These are phyloP conservation scores for Golubevia sp. DNA, from an alignment of 1,284 basidiomycete species.

Conservation along the genomic window DNA sequence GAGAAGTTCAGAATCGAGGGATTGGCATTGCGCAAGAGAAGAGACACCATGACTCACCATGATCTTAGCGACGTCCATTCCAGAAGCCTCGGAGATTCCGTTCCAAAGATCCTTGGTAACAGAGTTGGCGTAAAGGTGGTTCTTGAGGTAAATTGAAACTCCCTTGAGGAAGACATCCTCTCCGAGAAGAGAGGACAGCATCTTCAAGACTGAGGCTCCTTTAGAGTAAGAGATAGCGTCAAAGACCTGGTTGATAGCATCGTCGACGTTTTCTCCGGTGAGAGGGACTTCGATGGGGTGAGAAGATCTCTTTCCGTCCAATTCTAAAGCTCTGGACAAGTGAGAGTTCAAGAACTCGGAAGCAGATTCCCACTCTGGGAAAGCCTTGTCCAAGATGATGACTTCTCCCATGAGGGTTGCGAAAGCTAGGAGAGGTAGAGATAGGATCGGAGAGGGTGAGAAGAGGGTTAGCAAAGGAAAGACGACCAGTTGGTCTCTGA, in stretches of 20 bases:
- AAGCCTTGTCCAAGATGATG: slow-evolving; percentile 74
- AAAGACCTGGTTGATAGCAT: slow-evolving; percentile 57
- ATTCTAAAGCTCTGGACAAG: slow-evolving; percentile 70
- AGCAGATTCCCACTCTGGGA: slow-evolving; percentile 67
- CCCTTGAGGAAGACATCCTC: slow-evolving; percentile 71
- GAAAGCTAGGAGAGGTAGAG: slow-evolving; percentile 77
- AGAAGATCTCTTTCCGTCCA: slow-evolving; percentile 88
- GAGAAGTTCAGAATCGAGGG: neutral
- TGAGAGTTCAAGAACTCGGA: slow-evolving; percentile 67
- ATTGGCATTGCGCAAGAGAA: neutral
- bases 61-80: slow-evolving; percentile 76
- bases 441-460: neutral
- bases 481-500: neutral
- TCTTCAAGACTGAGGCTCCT: slow-evolving; percentile 75
- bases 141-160: slow-evolving; percentile 83
- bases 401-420: slow-evolving; percentile 85
- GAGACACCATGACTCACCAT: slow-evolving; percentile 66
- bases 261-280: slow-evolving; percentile 49
- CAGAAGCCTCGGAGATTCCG: slow-evolving; percentile 80
- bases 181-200: slow-evolving; percentile 87
- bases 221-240: slow-evolving; percentile 63
- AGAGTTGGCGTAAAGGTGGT: slow-evolving; percentile 80
- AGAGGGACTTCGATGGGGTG: slow-evolving; percentile 90
- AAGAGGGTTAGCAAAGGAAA: neutral
- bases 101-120: slow-evolving; percentile 87